A percentile compares a stretch with the other conserved stretches of the same genome.
These are phyloP conservation scores for Nemania abortiva DNA, from an alignment of 2,329 filamentous ascomycete species.

Conservation along the genomic window DNA sequence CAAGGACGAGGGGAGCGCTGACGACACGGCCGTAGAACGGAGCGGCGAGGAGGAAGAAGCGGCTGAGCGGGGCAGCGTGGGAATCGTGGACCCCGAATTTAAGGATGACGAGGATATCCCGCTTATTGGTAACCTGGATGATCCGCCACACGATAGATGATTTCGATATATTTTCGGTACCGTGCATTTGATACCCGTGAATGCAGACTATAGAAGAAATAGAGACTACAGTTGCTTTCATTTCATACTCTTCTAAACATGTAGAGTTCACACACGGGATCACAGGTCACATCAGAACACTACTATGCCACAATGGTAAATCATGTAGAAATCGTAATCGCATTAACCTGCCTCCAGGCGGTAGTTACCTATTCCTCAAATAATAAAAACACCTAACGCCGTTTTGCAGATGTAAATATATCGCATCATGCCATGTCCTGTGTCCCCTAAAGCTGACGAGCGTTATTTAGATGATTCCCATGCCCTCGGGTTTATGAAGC, in stretches of 20 bases:
- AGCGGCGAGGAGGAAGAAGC: conserved; percentile 7
- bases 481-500: background rate
- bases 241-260: too few relatives aligned
- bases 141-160: conserved; percentile 21
- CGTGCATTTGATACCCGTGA: conserved; percentile 23
- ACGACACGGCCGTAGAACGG: conserved; percentile 32
- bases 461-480: background rate
- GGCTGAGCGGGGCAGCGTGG: conserved; percentile 18
- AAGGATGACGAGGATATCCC: conserved; percentile 44
- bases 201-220: conserved; percentile 3
- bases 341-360: conserved; percentile 19
- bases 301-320: background rate
- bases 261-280: background rate
- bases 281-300: background rate
- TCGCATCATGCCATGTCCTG: background rate
- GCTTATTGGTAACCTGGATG: conserved; percentile 43
- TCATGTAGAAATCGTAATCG: conserved; percentile 16
- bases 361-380: background rate
- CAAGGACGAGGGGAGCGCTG: conserved; percentile 55
- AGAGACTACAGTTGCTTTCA: background rate
- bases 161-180: background rate
- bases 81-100: conserved; percentile 6
- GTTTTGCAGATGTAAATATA: background rate
- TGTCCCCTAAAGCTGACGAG: background rate
- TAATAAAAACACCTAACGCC: conserved; percentile 26